Percentiles rank a stretch among this genome's conserved stretches.
These are phyloP conservation scores for Mycocentrospora acerina DNA, from an alignment of 2,329 filamentous ascomycete species.

Conservation along the genomic window DNA sequence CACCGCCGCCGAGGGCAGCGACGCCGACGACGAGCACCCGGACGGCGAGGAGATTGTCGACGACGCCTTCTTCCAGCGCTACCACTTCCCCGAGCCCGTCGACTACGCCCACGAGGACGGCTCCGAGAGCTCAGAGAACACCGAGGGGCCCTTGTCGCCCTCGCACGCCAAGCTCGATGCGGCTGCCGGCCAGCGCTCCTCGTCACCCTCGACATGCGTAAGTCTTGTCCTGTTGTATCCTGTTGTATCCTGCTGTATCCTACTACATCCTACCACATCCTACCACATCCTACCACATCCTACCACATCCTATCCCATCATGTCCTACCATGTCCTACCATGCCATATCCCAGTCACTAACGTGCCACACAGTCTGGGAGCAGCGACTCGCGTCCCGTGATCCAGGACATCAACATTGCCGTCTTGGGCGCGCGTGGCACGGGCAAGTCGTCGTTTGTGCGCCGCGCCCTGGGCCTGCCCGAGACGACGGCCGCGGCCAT, in stretches of 20 bases:
- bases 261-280: too few species aligned
- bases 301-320: too few species aligned
- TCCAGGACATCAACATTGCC: constrained; percentile 60
- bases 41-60: constrained; percentile 41
- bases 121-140: constrained; percentile 35
- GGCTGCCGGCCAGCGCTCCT: constrained; percentile 21
- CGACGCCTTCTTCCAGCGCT: constrained; percentile 47
- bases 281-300: too few species aligned
- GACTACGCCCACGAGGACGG: constrained; percentile 19
- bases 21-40: constrained; percentile 61
- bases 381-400: constrained; percentile 32
- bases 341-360: too few species aligned
- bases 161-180: constrained; percentile 27
- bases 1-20: constrained; percentile 19
- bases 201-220: constrained; percentile 27
- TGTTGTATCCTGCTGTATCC: too few species aligned
- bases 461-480: constrained; percentile 57
- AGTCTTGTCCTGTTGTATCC: constrained; percentile 12
- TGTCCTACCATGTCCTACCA: too few species aligned
- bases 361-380: constrained; percentile 24
- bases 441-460: constrained; percentile 63
- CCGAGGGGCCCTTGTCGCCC: constrained; percentile 42
- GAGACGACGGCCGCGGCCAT: constrained; percentile 45
- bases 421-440: constrained; percentile 57
- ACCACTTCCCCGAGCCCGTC: constrained; percentile 38